Evolutionary conservation across 1,284 basidiomycete genomes (phyloP).

Genomic region (Athelia sp.): DNA sequence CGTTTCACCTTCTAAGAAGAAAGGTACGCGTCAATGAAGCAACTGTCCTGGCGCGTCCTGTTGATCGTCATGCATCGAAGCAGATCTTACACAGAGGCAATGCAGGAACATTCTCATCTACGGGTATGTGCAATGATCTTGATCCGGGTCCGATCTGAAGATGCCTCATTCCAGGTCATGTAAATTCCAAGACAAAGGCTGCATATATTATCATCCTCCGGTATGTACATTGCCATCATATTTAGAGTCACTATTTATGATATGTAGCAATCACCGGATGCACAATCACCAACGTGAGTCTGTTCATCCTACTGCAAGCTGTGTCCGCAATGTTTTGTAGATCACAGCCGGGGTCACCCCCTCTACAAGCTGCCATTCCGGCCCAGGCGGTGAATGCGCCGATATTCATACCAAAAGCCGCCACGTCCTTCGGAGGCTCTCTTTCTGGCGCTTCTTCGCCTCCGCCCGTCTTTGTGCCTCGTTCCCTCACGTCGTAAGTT

Average conservation of each 20-base stretch:
- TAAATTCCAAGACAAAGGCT: conserved; percentile 83
- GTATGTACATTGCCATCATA: conserved; percentile 33
- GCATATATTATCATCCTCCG: conserved; percentile 76
- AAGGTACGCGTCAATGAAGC: conserved; percentile 26
- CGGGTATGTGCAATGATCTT: conserved; percentile 48
- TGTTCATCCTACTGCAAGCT: neutral
- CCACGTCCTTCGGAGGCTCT: conserved; percentile 15
- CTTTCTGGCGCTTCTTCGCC: conserved; percentile 22
- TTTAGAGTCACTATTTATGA: conserved; percentile 2
- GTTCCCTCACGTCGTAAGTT: conserved; percentile 5
- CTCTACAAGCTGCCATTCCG: conserved; percentile 28
- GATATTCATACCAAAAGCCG: conserved; percentile 77
- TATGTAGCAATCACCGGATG: conserved; percentile 14
- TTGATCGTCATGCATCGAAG: conserved; percentile 2
- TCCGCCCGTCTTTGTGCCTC: conserved; percentile 11
- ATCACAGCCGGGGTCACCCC: neutral
- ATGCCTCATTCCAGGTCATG: conserved; percentile 51
- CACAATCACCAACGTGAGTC: conserved; percentile 13
- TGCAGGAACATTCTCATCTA: conserved; percentile 88
- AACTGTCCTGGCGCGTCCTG: neutral
- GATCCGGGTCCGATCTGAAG: conserved; percentile 3
- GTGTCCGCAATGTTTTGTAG: neutral
- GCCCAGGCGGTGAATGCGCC: conserved; percentile 68
- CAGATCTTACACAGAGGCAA: conserved; percentile 69
- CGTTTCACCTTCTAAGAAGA: conserved; percentile 28